Conservation (phyloP, 305 asterid genomes). For the Stenogyne calaminthoides region DNA sequence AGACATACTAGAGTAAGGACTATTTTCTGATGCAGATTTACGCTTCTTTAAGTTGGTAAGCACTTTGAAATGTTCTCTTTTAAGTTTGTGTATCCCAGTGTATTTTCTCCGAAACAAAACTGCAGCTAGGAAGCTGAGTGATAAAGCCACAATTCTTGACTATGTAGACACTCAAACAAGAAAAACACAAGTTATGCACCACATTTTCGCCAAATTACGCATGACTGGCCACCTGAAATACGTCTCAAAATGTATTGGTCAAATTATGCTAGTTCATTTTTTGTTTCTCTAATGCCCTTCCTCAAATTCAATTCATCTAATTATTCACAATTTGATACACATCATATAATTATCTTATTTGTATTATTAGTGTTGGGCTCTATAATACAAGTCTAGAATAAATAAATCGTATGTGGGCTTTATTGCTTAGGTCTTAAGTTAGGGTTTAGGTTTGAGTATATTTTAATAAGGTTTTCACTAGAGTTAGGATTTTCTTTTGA, state of each 20-base stretch:
- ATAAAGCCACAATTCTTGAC: neutral
- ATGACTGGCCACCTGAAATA: conserved; percentile 12
- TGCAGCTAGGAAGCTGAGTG: neutral
- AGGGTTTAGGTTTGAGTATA: too few relatives aligned
- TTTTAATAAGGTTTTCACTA: too few relatives aligned
- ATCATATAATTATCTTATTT: too few relatives aligned
- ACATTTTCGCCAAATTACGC: neutral
- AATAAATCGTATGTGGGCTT: too few relatives aligned
- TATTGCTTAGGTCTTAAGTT: too few relatives aligned
- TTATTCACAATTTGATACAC: neutral
- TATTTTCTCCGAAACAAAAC: neutral
- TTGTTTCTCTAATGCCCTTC: neutral
- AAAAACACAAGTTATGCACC: conserved; percentile 2
- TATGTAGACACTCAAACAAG: neutral
- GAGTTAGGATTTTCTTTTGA: too few relatives aligned
- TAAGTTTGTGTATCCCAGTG: neutral
- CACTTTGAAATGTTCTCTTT: neutral
- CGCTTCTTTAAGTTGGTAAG: neutral
- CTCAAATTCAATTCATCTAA: conserved; percentile 21
- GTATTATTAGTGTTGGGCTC: too few relatives aligned
- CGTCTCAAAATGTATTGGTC: neutral
- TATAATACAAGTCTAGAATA: too few relatives aligned
- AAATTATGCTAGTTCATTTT: neutral
- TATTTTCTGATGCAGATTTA: neutral
- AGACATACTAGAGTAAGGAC: neutral